phyloP scores from a whole-genome alignment of 2,329 filamentous ascomycete species.

The Ceratocystis harringtonii region DNA sequence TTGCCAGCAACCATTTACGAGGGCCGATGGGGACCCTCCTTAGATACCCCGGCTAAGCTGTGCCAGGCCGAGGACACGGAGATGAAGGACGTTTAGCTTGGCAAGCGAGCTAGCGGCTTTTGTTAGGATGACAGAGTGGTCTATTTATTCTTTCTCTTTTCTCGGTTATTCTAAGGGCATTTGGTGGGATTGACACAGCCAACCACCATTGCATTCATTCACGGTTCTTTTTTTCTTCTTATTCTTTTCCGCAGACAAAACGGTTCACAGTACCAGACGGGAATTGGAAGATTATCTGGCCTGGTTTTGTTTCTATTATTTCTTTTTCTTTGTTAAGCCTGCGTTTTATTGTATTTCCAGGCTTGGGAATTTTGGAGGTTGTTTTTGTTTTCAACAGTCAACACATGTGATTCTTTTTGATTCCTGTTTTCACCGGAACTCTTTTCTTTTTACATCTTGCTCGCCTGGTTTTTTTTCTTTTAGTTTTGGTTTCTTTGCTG shows the following conservation, averaged over 20 bases:
- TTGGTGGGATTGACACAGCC: neutral
- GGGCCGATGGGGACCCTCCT: slow-evolving; percentile 81
- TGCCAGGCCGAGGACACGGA: slow-evolving; percentile 43
- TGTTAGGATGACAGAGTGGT: too few relatives aligned
- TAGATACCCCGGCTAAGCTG: neutral
- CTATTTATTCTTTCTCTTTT: neutral
- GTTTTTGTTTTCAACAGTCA: neutral
- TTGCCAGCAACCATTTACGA: slow-evolving; percentile 92
- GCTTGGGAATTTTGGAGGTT: too few relatives aligned
- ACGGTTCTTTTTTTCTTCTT: slow-evolving; percentile 9
- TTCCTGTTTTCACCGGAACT: too few relatives aligned
- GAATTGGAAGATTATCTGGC: slow-evolving; percentile 10
- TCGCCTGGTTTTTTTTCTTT: neutral
- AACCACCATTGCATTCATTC: neutral
- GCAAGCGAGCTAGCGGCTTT: too few relatives aligned
- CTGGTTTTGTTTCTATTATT: slow-evolving; percentile 8
- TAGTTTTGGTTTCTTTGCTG: neutral
- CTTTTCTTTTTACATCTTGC: too few relatives aligned
- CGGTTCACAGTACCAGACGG: slow-evolving; percentile 15
- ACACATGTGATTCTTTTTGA: too few relatives aligned
- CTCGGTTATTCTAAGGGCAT: neutral
- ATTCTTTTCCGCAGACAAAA: neutral
- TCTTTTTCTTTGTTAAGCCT: slow-evolving; percentile 4
- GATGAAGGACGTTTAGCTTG: slow-evolving; percentile 41
- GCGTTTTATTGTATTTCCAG: neutral